Base-by-base conservation (phyloP, 257 asterid genomes). In the Striga asiatica region DNA sequence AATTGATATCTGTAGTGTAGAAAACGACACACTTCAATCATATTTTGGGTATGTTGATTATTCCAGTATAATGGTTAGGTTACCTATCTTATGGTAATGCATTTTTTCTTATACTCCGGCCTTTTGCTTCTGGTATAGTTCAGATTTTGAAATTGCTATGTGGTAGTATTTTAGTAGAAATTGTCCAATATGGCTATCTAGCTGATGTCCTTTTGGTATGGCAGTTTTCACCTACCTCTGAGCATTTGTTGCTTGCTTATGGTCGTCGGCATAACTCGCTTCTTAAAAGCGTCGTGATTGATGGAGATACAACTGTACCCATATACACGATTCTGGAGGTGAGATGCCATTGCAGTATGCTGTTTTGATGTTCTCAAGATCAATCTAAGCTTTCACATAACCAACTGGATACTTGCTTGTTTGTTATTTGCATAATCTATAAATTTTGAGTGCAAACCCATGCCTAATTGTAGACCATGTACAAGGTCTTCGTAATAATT, bases 171-270 rank as follows among this genome's bases (percentile, higher is more conserved):
- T 54, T 53, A 37, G 17, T 53, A 54, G 25, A 54, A 41, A 28
- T n/a, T 45, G 53, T 17, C 27, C 8, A 32, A 28, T 16, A 18
- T 68, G 48, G 22, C 23, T 14, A 16, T 22, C 56, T 45, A 67
- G 53, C 56, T 29, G 8, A 45, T 23, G 22, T 46, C 50, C 23
- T 62, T 60, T 50, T 51, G 55, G 21, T 29, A 23, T 64, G 81
- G 84, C 85, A 89, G 97, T 89, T 89, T 58, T 89, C 97, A 68
- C 94, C 95, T 31, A 81, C 94, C 47, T 89, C 95, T 14, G 94
- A 85, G 71, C 97, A 89, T 77, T 77, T 89, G 51, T 78, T 89
- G 70, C 97, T 89, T 55, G 97, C 97, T 20, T 89, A 89, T 65
- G 97, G 97, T 32, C 84, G 94, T 50, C 95, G 95, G 50, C 95